phyloP scores from a whole-genome alignment of 108 stramenopile genomes.

The Cyclotella sp. region DNA sequence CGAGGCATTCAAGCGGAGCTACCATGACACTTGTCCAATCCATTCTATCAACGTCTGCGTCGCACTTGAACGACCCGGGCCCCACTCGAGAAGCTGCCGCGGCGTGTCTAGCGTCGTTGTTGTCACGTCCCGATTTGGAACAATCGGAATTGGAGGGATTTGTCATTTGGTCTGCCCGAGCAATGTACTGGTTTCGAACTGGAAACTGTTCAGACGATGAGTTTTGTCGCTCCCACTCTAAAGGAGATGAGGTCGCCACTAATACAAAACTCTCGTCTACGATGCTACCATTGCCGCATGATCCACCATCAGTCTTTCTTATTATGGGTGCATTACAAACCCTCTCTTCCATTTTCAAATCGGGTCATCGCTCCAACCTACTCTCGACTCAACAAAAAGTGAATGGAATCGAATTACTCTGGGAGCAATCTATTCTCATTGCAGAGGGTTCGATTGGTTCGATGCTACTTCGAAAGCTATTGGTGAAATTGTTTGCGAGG shows the following conservation, averaged over 20 bases:
- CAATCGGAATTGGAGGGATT: slow-evolving; percentile 69
- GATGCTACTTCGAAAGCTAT: slow-evolving; percentile 76
- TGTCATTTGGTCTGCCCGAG: slow-evolving; percentile 63
- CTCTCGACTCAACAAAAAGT: slow-evolving; percentile 46
- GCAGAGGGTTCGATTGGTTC: slow-evolving; percentile 57
- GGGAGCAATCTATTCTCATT: slow-evolving; percentile 59
- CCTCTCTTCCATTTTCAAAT: slow-evolving; percentile 76
- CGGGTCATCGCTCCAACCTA: slow-evolving; percentile 58
- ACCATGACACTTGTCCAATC: slow-evolving; percentile 56
- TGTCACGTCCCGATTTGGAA: slow-evolving; percentile 96
- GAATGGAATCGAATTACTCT: slow-evolving; percentile 50
- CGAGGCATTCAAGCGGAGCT: neutral
- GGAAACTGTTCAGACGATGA: neutral
- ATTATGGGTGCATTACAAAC: slow-evolving; percentile 87
- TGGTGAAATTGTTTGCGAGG: slow-evolving; percentile 94
- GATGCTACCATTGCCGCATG: slow-evolving; percentile 35
- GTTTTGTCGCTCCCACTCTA: neutral
- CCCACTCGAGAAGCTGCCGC: slow-evolving; percentile 93
- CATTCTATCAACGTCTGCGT: slow-evolving; percentile 60
- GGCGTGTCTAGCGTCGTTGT: slow-evolving; percentile 86
- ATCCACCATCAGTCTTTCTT: slow-evolving; percentile 55
- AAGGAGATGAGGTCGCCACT: neutral
- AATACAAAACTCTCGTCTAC: neutral
- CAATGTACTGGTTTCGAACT: slow-evolving; percentile 52
- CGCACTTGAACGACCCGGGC: slow-evolving; percentile 83